Evolutionary conservation across 768 basidiomycete genomes (phyloP).

Genomic region (Rhodosporidiobolus sp.): DNA sequence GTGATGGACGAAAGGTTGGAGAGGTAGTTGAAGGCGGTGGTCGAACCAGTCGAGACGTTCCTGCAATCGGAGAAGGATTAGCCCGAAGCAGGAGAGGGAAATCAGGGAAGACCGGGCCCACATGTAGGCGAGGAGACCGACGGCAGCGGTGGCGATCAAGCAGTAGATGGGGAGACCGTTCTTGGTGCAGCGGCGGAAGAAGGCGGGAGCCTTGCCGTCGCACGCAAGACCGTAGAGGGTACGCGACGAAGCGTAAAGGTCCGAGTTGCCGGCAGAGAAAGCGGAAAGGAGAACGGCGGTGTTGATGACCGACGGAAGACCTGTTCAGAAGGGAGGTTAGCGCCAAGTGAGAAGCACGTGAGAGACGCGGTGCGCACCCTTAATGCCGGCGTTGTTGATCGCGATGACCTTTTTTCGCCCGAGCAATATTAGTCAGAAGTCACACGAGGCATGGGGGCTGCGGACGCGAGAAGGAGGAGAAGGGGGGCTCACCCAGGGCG

Average conservation of each 20-base stretch:
- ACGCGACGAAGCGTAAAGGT: slow-evolving; percentile 62
- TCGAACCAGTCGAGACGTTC: slow-evolving; percentile 50
- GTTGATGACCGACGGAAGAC: slow-evolving; percentile 67
- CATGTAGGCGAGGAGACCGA: slow-evolving; percentile 69
- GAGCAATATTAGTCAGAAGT: background rate
- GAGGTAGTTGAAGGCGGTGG: slow-evolving; percentile 32
- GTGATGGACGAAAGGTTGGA: slow-evolving; percentile 23
- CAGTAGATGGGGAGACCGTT: slow-evolving; percentile 74
- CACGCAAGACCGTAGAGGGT: slow-evolving; percentile 76
- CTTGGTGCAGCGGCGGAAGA: slow-evolving; percentile 64
- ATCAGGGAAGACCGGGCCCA: background rate
- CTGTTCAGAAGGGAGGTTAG: slow-evolving; percentile 66
- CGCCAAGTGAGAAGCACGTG: no score
- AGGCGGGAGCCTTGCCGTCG: slow-evolving; percentile 73
- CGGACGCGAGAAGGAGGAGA: background rate
- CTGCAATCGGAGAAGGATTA: background rate
- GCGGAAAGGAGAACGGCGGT: slow-evolving; percentile 70
- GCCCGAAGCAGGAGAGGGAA: background rate
- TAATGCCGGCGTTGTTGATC: slow-evolving; percentile 9
- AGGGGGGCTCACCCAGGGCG: slow-evolving; percentile 74
- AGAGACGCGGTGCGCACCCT: background rate
- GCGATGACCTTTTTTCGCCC: slow-evolving; percentile 12
- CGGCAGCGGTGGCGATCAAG: slow-evolving; percentile 63
- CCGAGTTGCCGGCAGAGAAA: slow-evolving; percentile 58
- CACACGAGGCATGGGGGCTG: background rate